Percentiles rank a stretch among this genome's conserved stretches.
Conservation (phyloP, 73 alveolate species). For the Stentor coeruleus region DNA sequence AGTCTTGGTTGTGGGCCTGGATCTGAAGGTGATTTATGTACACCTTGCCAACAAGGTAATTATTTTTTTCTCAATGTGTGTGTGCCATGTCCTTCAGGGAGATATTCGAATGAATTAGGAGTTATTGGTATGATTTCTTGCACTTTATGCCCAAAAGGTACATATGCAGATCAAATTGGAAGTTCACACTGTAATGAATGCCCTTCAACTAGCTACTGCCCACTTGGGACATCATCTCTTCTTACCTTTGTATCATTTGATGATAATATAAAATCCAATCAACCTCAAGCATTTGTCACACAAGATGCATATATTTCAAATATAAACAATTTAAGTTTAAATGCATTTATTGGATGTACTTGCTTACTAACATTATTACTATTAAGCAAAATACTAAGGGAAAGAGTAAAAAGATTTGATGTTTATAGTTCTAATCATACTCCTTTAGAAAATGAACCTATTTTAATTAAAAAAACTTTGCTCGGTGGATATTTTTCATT, state of each 20-base stretch:
- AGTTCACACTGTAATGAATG: background rate
- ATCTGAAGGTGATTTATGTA: background rate
- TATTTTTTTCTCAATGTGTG: background rate
- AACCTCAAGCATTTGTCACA: too few species aligned
- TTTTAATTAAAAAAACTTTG: background rate
- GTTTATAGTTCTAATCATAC: background rate
- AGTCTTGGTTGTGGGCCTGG: background rate
- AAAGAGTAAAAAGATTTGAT: background rate
- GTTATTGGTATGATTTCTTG: background rate
- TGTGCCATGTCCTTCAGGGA: background rate
- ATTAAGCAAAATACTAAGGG: background rate
- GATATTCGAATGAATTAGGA: background rate
- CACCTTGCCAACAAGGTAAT: background rate
- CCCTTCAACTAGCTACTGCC: background rate
- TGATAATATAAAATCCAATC: too few species aligned
- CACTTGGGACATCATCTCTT: background rate
- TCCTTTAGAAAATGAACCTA: background rate
- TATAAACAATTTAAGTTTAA: too few species aligned
- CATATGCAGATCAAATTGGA: background rate
- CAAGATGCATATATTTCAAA: too few species aligned
- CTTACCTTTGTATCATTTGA: too few species aligned
- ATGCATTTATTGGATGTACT: too few species aligned
- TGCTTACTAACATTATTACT: too few species aligned
- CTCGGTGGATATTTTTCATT: too few species aligned
- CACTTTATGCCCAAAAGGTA: background rate